These are phyloP conservation scores for Fistulinella prunicolor DNA, from an alignment of 768 basidiomycete species.

Conservation along the genomic window DNA sequence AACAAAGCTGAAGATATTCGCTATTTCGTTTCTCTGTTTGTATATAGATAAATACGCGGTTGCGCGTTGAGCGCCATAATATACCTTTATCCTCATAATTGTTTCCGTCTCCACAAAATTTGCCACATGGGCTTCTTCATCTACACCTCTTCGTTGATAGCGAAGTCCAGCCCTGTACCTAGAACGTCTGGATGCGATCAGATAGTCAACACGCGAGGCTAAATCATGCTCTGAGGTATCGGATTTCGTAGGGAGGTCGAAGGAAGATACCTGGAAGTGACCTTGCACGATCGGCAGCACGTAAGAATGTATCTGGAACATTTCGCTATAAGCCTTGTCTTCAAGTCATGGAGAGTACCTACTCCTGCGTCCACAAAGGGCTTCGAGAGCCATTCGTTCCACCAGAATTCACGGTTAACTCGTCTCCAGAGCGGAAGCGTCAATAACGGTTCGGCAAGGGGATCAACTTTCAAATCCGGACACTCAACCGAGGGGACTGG, in stretches of 20 bases:
- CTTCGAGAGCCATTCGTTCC: constrained; percentile 88
- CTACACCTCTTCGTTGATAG: constrained; percentile 92
- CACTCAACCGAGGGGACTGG: constrained; percentile 27
- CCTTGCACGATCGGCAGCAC: constrained; percentile 94
- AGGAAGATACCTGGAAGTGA: constrained; percentile 74
- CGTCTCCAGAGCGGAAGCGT: constrained; percentile 88
- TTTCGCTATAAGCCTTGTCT: neutral
- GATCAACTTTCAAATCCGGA: constrained; percentile 42
- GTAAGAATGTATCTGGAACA: constrained; percentile 69
- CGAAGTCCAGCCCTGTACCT: constrained; percentile 88
- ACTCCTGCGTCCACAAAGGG: constrained; percentile 88
- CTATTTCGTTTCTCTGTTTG: constrained; percentile 63
- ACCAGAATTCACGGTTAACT: constrained; percentile 91
- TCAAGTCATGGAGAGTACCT: constrained; percentile 23
- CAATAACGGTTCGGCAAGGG: constrained; percentile 67
- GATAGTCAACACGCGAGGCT: constrained; percentile 60
- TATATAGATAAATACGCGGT: neutral
- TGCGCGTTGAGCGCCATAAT: constrained; percentile 11
- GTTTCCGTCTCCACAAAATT: constrained; percentile 97
- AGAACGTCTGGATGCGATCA: constrained; percentile 82
- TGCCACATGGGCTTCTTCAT: constrained; percentile 89
- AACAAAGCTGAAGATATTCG: constrained; percentile 84
- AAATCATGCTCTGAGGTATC: constrained; percentile 35
- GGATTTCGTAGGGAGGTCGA: constrained; percentile 52
- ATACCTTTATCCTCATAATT: constrained; percentile 76